A percentile compares a stretch with the other conserved stretches of the same genome.
Conservation (phyloP, 2,329 filamentous ascomycete species). For the Sphaerulina populicola region DNA sequence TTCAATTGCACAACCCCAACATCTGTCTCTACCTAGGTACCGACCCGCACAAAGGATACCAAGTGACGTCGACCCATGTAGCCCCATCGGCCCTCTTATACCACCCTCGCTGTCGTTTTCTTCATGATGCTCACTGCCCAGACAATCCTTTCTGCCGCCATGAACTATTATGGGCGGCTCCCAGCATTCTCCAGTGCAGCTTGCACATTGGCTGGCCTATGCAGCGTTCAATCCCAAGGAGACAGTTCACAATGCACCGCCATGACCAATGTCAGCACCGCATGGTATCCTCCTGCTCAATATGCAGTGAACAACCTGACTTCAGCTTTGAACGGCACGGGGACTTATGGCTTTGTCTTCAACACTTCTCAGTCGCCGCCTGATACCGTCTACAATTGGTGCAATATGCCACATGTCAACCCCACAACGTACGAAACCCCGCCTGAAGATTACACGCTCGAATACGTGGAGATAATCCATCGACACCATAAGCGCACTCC, state of each 20-base stretch:
- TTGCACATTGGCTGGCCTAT: conserved; percentile 2
- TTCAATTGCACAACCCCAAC: neutral
- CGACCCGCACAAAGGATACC: neutral
- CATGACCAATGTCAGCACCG: conserved; percentile 34
- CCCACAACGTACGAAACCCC: conserved; percentile 52
- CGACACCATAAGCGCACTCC: conserved; percentile 79
- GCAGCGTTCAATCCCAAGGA: neutral
- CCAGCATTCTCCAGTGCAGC: conserved; percentile 20
- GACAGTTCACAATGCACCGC: conserved; percentile 7
- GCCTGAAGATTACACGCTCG: conserved; percentile 51
- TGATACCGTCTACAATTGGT: conserved; percentile 68
- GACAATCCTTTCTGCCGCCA: conserved; percentile 24
- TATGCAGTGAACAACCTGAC: conserved; percentile 55
- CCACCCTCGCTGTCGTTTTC: conserved; percentile 21
- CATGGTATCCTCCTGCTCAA: conserved; percentile 52
- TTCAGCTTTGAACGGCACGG: conserved; percentile 49
- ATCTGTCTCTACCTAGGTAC: neutral
- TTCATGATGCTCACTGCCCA: conserved; percentile 24
- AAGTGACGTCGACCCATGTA: conserved; percentile 12
- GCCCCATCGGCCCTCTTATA: conserved; percentile 19
- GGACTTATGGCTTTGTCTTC: conserved; percentile 66
- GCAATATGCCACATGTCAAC: conserved; percentile 82
- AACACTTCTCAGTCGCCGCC: conserved; percentile 46
- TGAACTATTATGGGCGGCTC: conserved; percentile 24
- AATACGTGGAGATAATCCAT: conserved; percentile 75